These are phyloP conservation scores for Nyssa sinensis DNA, from an alignment of 148 eudicot genomes.

Conservation along the genomic window DNA sequence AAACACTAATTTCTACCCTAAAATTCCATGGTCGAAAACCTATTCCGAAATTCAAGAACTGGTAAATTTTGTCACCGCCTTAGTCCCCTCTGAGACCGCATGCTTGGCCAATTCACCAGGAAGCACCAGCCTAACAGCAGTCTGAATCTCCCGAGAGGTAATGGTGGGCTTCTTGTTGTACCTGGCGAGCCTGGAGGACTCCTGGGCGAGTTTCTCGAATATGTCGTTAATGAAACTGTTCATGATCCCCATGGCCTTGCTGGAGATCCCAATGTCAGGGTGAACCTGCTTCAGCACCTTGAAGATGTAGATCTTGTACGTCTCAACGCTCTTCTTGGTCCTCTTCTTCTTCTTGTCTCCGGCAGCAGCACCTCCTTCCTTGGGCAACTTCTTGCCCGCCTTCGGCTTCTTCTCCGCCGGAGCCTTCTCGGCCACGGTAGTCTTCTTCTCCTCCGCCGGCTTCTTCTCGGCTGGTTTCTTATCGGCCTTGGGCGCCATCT, in stretches of 20 bases:
- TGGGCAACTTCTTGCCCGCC: slow-evolving; percentile 60
- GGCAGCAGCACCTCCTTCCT: slow-evolving; percentile 40
- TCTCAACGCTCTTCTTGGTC: slow-evolving; percentile 53
- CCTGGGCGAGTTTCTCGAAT: slow-evolving; percentile 60
- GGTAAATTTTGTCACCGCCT: slow-evolving; percentile 52
- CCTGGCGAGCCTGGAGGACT: slow-evolving; percentile 40
- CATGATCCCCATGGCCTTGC: slow-evolving; percentile 69
- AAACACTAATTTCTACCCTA: neutral
- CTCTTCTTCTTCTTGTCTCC: slow-evolving; percentile 67
- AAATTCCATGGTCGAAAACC: neutral
- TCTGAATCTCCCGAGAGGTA: slow-evolving; percentile 51
- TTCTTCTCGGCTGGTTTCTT: slow-evolving; percentile 38
- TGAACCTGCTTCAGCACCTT: slow-evolving; percentile 62
- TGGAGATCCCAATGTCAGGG: slow-evolving; percentile 60
- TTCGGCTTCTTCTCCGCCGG: slow-evolving; percentile 35
- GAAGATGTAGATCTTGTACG: slow-evolving; percentile 72
- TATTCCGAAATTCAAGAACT: slow-evolving; percentile 26
- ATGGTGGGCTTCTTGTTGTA: slow-evolving; percentile 59
- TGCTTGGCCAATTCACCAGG: slow-evolving; percentile 57
- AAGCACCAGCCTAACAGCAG: slow-evolving; percentile 46
- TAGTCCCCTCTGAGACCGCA: slow-evolving; percentile 53
- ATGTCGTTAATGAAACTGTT: slow-evolving; percentile 62
- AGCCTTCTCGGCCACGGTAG: slow-evolving; percentile 14
- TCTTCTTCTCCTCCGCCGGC: slow-evolving; percentile 40
- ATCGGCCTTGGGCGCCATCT: slow-evolving; percentile 27